Percentiles rank a stretch among this genome's conserved stretches.
Evolutionary conservation across 2,329 filamentous ascomycete genomes (phyloP).

Genomic region (Colletotrichum sp.): DNA sequence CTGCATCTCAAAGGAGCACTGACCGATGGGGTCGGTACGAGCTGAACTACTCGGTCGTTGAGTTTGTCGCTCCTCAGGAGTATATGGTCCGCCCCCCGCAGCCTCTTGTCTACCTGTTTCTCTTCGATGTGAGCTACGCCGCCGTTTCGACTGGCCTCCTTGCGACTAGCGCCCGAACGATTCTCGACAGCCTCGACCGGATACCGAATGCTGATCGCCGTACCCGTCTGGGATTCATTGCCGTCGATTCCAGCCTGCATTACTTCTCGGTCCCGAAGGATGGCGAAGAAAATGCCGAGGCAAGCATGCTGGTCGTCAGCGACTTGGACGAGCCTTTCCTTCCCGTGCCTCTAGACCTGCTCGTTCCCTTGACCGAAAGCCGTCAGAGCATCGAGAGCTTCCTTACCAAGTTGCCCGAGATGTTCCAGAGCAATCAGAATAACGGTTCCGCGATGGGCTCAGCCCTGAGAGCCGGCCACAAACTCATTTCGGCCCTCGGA

Average conservation of each 20-base stretch:
- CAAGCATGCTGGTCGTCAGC: slow-evolving; percentile 91
- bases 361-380: slow-evolving; percentile 88
- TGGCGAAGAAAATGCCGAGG: slow-evolving; percentile 80
- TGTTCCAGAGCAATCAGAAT: slow-evolving; percentile 96
- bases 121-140: slow-evolving; percentile 92
- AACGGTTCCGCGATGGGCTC: slow-evolving; percentile 93
- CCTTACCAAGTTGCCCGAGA: slow-evolving; percentile 86
- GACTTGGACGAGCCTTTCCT: slow-evolving; percentile 97
- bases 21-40: slow-evolving; percentile 93
- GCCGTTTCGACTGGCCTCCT: slow-evolving; percentile 89
- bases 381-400: slow-evolving; percentile 91
- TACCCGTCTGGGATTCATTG: slow-evolving; percentile 92
- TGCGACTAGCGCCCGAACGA: slow-evolving; percentile 90
- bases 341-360: slow-evolving; percentile 87
- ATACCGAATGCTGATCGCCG: slow-evolving; percentile 98
- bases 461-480: slow-evolving; percentile 89
- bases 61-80: slow-evolving; percentile 97
- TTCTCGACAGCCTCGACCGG: slow-evolving; percentile 90
- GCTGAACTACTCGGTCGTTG: slow-evolving; percentile 94
- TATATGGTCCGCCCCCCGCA: slow-evolving; percentile 99
- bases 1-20: slow-evolving; percentile 85
- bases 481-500: slow-evolving; percentile 90
- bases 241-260: slow-evolving; percentile 91
- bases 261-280: slow-evolving; percentile 96
- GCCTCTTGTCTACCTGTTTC: slow-evolving; percentile 92